These are phyloP conservation scores for Solanum appendiculatum DNA, from an alignment of 257 asterid genomes.

Conservation along the genomic window DNA sequence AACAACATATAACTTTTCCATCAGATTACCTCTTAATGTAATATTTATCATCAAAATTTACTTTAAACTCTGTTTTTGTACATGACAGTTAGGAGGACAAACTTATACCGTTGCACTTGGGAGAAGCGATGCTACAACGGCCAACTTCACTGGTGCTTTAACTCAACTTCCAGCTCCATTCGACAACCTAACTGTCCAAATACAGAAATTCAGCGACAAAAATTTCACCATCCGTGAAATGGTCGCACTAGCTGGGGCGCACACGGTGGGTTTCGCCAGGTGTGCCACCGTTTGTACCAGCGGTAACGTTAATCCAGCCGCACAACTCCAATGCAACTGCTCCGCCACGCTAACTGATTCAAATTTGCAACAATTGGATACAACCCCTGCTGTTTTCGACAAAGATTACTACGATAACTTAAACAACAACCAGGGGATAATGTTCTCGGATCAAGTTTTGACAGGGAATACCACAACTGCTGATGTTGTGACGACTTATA, in stretches of 20 bases:
- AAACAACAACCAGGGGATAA: not conserved
- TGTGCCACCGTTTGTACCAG: not conserved
- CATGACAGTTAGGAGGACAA: conserved; percentile 1
- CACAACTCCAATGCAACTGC: not conserved
- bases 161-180: conserved; percentile 1
- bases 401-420: not conserved
- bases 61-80: not conserved
- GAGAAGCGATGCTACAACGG: not conserved
- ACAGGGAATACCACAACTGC: not conserved
- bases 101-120: not conserved
- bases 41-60: not conserved
- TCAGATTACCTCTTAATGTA: not conserved
- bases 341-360: not conserved
- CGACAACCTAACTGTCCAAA: not conserved
- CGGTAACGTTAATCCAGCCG: not conserved
- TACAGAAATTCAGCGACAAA: not conserved
- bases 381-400: not conserved
- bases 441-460: conserved; percentile 3
- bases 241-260: not conserved
- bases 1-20: not conserved
- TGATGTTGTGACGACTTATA: not conserved
- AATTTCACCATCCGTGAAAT: not conserved
- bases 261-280: conserved; percentile 3
- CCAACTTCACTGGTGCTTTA: not conserved
- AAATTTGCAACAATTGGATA: not conserved